A percentile compares a stretch with the other conserved stretches of the same genome.
These are phyloP conservation scores for Helotiales sp. DNA, from an alignment of 2,329 filamentous ascomycete species.

Conservation along the genomic window DNA sequence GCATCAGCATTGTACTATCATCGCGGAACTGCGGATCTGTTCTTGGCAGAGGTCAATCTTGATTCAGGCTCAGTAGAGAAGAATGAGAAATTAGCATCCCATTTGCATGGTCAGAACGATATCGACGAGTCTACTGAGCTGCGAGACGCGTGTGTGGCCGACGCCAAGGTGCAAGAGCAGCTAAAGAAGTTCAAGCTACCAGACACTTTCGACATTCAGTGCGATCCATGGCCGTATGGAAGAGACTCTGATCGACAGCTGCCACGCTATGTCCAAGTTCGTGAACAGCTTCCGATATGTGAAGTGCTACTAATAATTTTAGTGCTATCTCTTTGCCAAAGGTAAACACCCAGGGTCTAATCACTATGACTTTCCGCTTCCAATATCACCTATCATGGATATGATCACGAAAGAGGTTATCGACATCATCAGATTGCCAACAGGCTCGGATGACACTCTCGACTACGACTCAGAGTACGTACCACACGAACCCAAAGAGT, in stretches of 20 bases:
- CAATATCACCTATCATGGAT: slow-evolving; percentile 28
- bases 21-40: slow-evolving; percentile 23
- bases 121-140: slow-evolving; percentile 26
- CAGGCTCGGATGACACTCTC: slow-evolving; percentile 18
- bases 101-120: slow-evolving; percentile 28
- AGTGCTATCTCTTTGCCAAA: slow-evolving; percentile 29
- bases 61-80: slow-evolving; percentile 15
- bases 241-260: slow-evolving; percentile 24
- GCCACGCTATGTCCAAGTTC: slow-evolving; percentile 27
- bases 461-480: slow-evolving; percentile 20
- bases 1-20: slow-evolving; percentile 27
- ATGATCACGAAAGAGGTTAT: slow-evolving; percentile 23
- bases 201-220: slow-evolving; percentile 19
- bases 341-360: slow-evolving; percentile 27
- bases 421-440: slow-evolving; percentile 26
- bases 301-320: neutral
- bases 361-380: slow-evolving; percentile 29
- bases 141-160: slow-evolving; percentile 24
- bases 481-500: slow-evolving; percentile 22
- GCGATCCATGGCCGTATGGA: slow-evolving; percentile 32
- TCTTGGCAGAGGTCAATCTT: slow-evolving; percentile 25
- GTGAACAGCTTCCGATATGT: neutral
- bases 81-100: slow-evolving; percentile 20
- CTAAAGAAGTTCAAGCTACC: slow-evolving; percentile 25
- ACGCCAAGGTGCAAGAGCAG: slow-evolving; percentile 22